Percentiles rank a stretch among this genome's conserved stretches.
Conservation (phyloP, 495 filamentous ascomycete genomes). For the Penicillium cataractarum region DNA sequence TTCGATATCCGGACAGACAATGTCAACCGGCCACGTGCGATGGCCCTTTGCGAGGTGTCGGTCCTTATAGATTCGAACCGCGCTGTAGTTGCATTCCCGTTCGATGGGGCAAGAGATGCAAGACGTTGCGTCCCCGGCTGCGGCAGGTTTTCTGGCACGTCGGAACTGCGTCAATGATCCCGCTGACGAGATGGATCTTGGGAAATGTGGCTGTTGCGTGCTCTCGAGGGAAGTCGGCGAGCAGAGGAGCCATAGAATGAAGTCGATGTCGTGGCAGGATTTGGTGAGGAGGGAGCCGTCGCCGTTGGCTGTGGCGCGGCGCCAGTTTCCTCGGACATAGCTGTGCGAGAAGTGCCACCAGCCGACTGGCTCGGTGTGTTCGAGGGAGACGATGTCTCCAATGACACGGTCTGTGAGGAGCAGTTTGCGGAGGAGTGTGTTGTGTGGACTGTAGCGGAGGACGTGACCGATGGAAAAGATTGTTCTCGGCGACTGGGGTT, state of each 20-base stretch:
- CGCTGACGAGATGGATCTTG: conserved; percentile 68
- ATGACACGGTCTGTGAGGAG: conserved; percentile 69
- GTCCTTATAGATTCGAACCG: conserved; percentile 75
- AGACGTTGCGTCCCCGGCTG: conserved; percentile 79
- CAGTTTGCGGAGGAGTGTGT: conserved; percentile 78
- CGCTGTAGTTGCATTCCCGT: conserved; percentile 76
- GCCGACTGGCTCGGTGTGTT: conserved; percentile 92
- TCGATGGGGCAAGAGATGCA: conserved; percentile 81
- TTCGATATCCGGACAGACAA: conserved; percentile 91
- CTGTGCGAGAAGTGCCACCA: conserved; percentile 96
- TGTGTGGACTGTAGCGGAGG: conserved; percentile 87
- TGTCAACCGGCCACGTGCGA: conserved; percentile 78
- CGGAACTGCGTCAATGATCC: conserved; percentile 71
- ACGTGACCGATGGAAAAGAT: conserved; percentile 82
- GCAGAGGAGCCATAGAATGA: conserved; percentile 78
- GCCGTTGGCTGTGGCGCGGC: conserved; percentile 63
- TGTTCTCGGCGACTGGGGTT: conserved; percentile 10
- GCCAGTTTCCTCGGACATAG: conserved; percentile 95
- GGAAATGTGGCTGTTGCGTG: conserved; percentile 64
- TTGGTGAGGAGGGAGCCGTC: conserved; percentile 78
- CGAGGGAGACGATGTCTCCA: conserved; percentile 84
- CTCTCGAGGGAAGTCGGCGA: conserved; percentile 33
- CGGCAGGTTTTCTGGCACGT: conserved; percentile 68
- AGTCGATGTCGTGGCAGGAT: conserved; percentile 92
- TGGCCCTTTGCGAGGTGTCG: conserved; percentile 61